Base-by-base conservation (phyloP, 2,329 filamentous ascomycete genomes). In the Scedosporium apiospermum region DNA sequence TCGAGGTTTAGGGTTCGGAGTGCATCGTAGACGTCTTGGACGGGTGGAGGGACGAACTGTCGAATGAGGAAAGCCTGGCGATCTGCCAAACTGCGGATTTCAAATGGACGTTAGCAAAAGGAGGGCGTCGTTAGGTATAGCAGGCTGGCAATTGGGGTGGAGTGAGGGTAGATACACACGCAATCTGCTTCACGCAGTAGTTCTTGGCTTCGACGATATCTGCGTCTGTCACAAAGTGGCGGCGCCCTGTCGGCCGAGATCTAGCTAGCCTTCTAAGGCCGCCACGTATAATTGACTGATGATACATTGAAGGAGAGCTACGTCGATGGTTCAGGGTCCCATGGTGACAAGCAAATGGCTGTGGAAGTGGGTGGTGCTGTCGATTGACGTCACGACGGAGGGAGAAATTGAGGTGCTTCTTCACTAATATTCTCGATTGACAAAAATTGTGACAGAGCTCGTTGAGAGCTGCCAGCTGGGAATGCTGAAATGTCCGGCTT, bases 1-100 rank as follows among this genome's bases (percentile, higher is more conserved):
- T 97, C 93, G 69, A 98, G 83, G 72, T 99, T 99, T 74, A 99
- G 87, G 60, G 93, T 89, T 66, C 93, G 90, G 63, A 99, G 86
- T 64, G 93, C 91, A 68, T 96, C 84, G 76, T 98, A 97, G 67
- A 91, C 88, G 74, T 96, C 88, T 69, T 87, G 87, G 12, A 88
- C 82, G 34, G 87, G 81, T 3, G 79, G 79, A 1, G 91, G 92
- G 65, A 97, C 84, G 76, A 97, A 96, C 65, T 90, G 88, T 66
- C 90, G 88, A 64, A 97, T 85, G 42, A 95, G 83, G 72, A 91
- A 91, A 16, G 95, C 92, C 66, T 96, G 90, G 62, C 92, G 88
- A 75, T 99, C 95, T 75, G 91, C 91, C 73, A 88, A 88, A 73
- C 92, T 96, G 68, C 49, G 5, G 53, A 9, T 10, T 58, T 23